Percentiles rank a stretch among this genome's conserved stretches.
Conservation (phyloP, 176 grass and related monocot genomes). For the Lolium perenne region DNA sequence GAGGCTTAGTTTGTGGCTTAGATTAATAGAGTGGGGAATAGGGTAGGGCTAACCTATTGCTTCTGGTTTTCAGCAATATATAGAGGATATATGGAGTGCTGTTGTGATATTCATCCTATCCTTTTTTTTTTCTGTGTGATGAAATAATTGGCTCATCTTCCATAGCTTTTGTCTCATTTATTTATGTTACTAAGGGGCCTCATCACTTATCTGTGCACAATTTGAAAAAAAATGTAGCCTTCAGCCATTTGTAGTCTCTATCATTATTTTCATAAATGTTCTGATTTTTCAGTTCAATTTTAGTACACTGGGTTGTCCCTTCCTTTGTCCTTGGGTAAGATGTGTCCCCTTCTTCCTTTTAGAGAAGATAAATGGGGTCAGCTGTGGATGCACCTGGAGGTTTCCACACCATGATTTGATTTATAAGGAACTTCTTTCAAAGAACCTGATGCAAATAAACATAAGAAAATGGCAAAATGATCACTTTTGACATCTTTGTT, state of each 20-base stretch:
- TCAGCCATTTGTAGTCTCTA: slow-evolving; percentile 1
- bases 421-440: background rate
- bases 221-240: background rate
- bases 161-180: background rate
- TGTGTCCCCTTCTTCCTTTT: background rate
- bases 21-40: background rate
- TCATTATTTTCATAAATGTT: background rate
- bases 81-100: background rate
- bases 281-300: background rate
- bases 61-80: slow-evolving; percentile 28
- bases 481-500: background rate
- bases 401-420: background rate
- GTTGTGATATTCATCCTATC: slow-evolving; percentile 23
- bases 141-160: background rate
- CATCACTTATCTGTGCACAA: background rate
- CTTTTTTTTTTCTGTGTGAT: background rate
- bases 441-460: background rate
- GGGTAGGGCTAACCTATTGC: slow-evolving; percentile 31
- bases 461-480: background rate
- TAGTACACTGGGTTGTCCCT: background rate
- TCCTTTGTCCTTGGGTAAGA: background rate
- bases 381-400: background rate
- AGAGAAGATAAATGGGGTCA: background rate
- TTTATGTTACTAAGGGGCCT: background rate
- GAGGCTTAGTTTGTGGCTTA: background rate